These are phyloP conservation scores for Metschnikowia arizonensis DNA, from an alignment of 805 yeast species.

Conservation along the genomic window DNA sequence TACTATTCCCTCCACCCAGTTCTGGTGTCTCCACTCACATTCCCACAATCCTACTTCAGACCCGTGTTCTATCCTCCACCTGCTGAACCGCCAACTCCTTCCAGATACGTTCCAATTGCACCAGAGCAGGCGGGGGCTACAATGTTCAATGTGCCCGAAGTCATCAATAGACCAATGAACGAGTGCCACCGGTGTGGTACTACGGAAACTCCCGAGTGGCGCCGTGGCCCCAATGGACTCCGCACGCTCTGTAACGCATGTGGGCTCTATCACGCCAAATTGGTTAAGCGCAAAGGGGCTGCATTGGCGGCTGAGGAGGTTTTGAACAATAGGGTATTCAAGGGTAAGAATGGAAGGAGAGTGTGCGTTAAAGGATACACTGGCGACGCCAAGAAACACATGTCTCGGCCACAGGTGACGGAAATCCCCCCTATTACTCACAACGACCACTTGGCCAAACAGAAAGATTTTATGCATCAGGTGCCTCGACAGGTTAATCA, in stretches of 20 bases:
- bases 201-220: constrained; percentile 45
- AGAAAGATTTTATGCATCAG: neutral
- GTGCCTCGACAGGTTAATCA: neutral
- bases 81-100: neutral
- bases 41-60: constrained; percentile 5
- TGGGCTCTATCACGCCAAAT: constrained; percentile 41
- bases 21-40: constrained; percentile 5
- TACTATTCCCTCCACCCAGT: constrained; percentile 5
- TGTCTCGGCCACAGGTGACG: constrained; percentile 6
- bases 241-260: constrained; percentile 44
- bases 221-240: constrained; percentile 44
- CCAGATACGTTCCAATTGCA: neutral
- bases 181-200: constrained; percentile 45
- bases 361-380: constrained; percentile 30
- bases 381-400: constrained; percentile 3
- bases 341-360: constrained; percentile 43
- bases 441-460: neutral
- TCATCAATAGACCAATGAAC: constrained; percentile 24
- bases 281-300: constrained; percentile 30
- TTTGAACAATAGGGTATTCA: constrained; percentile 39
- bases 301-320: constrained; percentile 35
- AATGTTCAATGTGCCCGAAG: constrained; percentile 13
- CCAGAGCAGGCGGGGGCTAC: constrained; percentile 2
- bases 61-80: constrained; percentile 6
- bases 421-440: constrained; percentile 12